Evolutionary conservation across 345 rosid genomes (phyloP), one percentile per base, ranked within the genome.

Genomic region (Sonneratia alba): DNA sequence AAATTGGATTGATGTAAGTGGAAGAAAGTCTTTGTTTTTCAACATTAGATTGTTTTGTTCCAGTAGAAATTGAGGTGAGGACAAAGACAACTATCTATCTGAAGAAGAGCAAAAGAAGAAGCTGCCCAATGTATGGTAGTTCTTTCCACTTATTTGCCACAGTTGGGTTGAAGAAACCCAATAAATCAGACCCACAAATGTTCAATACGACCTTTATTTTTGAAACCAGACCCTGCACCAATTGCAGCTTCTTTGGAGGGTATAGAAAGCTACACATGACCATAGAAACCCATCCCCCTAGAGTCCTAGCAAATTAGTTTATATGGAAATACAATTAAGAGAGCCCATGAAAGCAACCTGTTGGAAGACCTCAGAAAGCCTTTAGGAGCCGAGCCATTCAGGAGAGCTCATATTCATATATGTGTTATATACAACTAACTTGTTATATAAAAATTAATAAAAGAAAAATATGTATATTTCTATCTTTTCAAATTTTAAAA

Each of bases 41-140:
- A 8, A 11, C 45, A 27, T 57, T 57, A 5, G 63, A n/a, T 51
- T 53, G 16, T 53, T 19, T 70, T 70, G 63, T 13, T 61, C 42
- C 45, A 57, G 56, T 70, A 19, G 59, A 53, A 53, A 53, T 53
- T 18, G 16, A 53, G 65, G 37, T 57, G 55, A 40, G 18, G 65
- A 64, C 63, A 43, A 37, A 36, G 74, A 71, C 74, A 62, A 45
- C 57, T 61, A 62, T 62, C 57, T 61, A 62, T 62, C 10, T 42
- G 68, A 62, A 62, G 66, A 32, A 61, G 66, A 61, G 12, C 37
- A 61, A 61, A 61, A 61, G 66, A 8, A 22, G 37, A 11, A 61
- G 66, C 51, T 47, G 51, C 51, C 15, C 51, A 47, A 13, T 47
- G 51, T 47, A 53, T 53, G 3, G 57, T 53, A 2, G 27, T 57